A percentile compares a stretch with the other conserved stretches of the same genome.
Conservation (phyloP, 331 rosid genomes). For the Malus hybrid region DNA sequence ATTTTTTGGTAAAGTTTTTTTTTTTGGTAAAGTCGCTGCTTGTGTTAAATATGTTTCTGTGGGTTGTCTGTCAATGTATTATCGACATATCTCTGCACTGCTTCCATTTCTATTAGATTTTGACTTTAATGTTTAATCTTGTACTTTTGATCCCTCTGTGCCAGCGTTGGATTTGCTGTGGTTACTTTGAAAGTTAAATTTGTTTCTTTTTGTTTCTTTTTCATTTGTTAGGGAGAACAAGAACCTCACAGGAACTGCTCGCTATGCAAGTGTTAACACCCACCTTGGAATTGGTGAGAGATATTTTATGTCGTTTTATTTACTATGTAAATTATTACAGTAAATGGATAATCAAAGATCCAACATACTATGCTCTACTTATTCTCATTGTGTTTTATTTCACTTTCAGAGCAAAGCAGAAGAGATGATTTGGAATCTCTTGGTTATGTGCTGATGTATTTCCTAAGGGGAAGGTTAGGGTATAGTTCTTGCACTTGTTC, state of each 20-base stretch:
- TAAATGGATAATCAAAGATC: background rate
- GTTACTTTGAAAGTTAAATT: background rate
- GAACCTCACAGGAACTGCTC: conserved; percentile 99
- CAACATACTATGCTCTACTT: background rate
- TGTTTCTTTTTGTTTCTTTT: background rate
- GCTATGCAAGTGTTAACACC: conserved; percentile 98
- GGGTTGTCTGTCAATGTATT: background rate
- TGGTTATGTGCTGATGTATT: conserved; percentile 97
- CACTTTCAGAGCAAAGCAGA: conserved; percentile 88
- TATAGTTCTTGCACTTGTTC: background rate
- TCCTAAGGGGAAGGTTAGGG: conserved; percentile 85
- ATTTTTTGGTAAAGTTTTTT: background rate
- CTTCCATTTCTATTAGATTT: background rate
- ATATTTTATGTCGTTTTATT: conserved; percentile 10
- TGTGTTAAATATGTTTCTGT: background rate
- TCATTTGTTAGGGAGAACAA: conserved; percentile 68
- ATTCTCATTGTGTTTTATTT: conserved; percentile 26
- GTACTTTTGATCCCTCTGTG: background rate
- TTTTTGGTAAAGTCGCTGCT: background rate
- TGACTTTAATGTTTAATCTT: background rate
- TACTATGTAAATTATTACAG: background rate
- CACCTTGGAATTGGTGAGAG: conserved; percentile 97
- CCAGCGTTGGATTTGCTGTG: background rate
- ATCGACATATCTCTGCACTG: background rate
- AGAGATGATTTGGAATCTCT: conserved; percentile 99